These are phyloP conservation scores for Corniculantispora saksenae DNA, from an alignment of 2,329 filamentous ascomycete species.

Conservation along the genomic window DNA sequence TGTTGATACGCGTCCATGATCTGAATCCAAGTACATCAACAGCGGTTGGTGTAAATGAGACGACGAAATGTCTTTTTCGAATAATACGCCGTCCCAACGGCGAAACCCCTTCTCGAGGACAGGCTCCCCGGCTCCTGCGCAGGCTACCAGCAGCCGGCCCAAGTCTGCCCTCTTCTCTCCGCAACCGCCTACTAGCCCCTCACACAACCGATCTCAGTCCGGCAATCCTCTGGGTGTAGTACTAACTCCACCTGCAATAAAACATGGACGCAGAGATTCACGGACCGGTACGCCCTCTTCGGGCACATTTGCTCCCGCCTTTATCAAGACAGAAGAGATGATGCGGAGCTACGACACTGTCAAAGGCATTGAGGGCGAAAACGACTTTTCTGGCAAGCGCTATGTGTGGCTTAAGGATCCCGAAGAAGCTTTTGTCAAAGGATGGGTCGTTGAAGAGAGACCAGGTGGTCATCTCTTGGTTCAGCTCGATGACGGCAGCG, in stretches of 20 bases:
- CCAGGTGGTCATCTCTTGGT: conserved; percentile 71
- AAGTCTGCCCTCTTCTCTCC: conserved; percentile 72
- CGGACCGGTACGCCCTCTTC: conserved; percentile 64
- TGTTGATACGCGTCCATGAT: conserved; percentile 30
- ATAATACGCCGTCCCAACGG: conserved; percentile 58
- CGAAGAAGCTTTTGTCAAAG: conserved; percentile 84
- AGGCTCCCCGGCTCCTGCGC: conserved; percentile 65
- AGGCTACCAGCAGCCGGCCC: conserved; percentile 58
- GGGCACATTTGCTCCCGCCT: conserved; percentile 90
- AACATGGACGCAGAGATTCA: conserved; percentile 59
- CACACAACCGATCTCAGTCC: conserved; percentile 71
- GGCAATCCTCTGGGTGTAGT: conserved; percentile 52
- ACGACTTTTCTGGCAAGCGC: conserved; percentile 97
- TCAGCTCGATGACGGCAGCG: conserved; percentile 89
- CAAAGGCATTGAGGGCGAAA: conserved; percentile 87
- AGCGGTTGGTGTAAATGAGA: conserved; percentile 30
- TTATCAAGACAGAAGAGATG: conserved; percentile 87
- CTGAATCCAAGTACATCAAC: conserved; percentile 24
- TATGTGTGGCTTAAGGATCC: conserved; percentile 97
- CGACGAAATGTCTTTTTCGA: conserved; percentile 37
- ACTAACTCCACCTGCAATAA: conserved; percentile 39
- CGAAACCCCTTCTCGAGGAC: conserved; percentile 78
- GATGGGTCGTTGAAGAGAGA: conserved; percentile 85
- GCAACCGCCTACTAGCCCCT: conserved; percentile 40
- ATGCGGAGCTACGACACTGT: conserved; percentile 57